Conservation (phyloP, 2,329 filamentous ascomycete species). For the Pseudocercospora musae region DNA sequence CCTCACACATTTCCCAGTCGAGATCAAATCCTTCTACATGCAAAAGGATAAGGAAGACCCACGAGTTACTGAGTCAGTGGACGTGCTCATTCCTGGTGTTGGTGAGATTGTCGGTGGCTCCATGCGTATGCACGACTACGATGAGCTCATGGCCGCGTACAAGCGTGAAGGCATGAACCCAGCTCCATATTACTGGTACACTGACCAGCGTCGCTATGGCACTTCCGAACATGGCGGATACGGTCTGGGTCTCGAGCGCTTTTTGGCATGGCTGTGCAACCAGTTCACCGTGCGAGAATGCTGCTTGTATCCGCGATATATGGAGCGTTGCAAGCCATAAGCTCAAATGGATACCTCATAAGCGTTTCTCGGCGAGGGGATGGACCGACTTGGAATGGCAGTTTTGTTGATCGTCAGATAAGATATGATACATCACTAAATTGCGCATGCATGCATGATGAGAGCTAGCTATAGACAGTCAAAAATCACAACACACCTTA, state of each 20-base stretch:
- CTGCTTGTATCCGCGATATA: conserved; percentile 76
- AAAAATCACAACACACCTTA: conserved; percentile 2
- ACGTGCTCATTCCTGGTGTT: conserved; percentile 84
- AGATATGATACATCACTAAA: conserved; percentile 16
- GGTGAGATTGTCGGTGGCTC: conserved; percentile 83
- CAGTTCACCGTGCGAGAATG: conserved; percentile 65
- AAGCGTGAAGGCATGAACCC: conserved; percentile 81
- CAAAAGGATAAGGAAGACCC: conserved; percentile 75
- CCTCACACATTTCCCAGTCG: conserved; percentile 92
- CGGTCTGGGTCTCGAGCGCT: conserved; percentile 84
- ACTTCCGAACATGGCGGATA: conserved; percentile 90
- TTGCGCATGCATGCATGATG: neutral
- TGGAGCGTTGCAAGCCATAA: conserved; percentile 74
- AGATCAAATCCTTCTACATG: conserved; percentile 99
- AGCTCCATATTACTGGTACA: conserved; percentile 95
- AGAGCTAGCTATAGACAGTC: conserved; percentile 13
- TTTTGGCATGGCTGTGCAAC: conserved; percentile 65
- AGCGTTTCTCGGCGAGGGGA: neutral
- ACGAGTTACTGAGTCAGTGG: conserved; percentile 89
- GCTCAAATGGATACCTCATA: too few relatives aligned
- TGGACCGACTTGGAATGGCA: too few relatives aligned
- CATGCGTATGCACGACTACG: conserved; percentile 92
- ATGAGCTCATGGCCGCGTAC: conserved; percentile 86
- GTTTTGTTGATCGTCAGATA: neutral
- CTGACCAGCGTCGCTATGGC: conserved; percentile 74